These are phyloP conservation scores for Exsudoporus frostii DNA, from an alignment of 768 basidiomycete species.

Conservation along the genomic window DNA sequence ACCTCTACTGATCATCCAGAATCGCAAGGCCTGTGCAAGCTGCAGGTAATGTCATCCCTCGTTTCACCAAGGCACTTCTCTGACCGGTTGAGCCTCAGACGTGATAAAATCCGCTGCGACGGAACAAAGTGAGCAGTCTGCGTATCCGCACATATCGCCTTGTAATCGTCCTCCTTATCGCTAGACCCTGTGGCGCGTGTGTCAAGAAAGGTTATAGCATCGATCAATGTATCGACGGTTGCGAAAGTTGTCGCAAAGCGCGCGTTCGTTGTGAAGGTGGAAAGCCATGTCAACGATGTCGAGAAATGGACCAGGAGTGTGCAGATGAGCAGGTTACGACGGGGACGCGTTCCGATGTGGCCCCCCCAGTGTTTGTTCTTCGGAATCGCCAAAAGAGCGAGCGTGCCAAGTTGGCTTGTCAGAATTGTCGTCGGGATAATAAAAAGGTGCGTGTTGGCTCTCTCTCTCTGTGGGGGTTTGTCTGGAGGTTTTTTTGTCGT, in stretches of 20 bases:
- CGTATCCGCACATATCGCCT: background rate
- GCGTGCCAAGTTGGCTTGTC: conserved; percentile 57
- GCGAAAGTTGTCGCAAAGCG: conserved; percentile 54
- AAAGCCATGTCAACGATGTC: conserved; percentile 35
- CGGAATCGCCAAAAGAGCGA: conserved; percentile 39
- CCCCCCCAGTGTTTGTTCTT: conserved; percentile 20
- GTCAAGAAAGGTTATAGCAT: conserved; percentile 49
- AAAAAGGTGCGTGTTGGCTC: conserved; percentile 47
- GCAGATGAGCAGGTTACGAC: conserved; percentile 37
- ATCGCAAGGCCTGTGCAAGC: conserved; percentile 51
- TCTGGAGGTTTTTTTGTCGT: background rate
- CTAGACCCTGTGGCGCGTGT: conserved; percentile 59
- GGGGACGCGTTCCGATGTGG: conserved; percentile 23
- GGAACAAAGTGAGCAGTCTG: conserved; percentile 41
- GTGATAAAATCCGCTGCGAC: conserved; percentile 63
- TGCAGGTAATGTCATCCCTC: conserved; percentile 42
- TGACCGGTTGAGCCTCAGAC: conserved; percentile 33
- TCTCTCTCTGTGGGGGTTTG: background rate
- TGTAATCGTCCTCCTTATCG: background rate
- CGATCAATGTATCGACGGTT: conserved; percentile 59
- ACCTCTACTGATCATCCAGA: conserved; percentile 10
- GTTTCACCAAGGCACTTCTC: background rate
- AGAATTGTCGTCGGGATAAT: conserved; percentile 59
- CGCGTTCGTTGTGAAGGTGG: conserved; percentile 43
- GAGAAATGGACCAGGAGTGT: conserved; percentile 41